Base-by-base conservation (phyloP, 139 green algal species). In the Raphidocelis subcapitata region DNA sequence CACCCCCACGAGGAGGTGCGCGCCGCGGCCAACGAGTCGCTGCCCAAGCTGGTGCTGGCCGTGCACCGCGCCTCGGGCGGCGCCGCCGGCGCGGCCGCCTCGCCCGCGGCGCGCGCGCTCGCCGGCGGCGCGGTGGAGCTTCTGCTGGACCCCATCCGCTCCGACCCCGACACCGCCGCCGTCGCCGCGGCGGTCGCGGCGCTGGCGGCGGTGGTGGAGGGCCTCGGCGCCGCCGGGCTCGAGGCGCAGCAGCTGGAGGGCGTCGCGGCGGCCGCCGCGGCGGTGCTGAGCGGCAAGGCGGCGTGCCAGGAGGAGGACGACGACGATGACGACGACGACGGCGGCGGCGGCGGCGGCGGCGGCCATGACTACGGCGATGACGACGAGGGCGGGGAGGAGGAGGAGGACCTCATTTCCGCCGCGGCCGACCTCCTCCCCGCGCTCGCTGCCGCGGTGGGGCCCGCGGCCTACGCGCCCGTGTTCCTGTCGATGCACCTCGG, bases 1-100 rank as follows among this genome's bases (percentile, higher is more conserved):
- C 88, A 92, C 74, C 88, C 85, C 74, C 88, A 94, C 52, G 87
- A 91, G 37, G 82, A 91, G 47, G 81, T 91, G 28, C 84, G 88
- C 20, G 68, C 60, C 29, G 66, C 66, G 51, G 83, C 83, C 3
- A 81, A 76, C 55, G 72, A 79, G 59, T 73, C 75, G 18, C n/a
- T 87, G 32, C 26, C 57, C 1, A 73, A 77, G 46, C 61, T 86
- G 26, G 62, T 73, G 10, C 20, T 76, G 18, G 71, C 77, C 2
- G 72, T 74, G 31, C 57, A 83, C 67, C 62, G 36, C 1, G 67
- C 52, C 12, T 62, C 60, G 24, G n/a, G 46, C 65, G 65, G 44
- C 16, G 41, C 41, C 46, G 44, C 41, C 41, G 41, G 8, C 41
- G 41, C 8, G 8, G 41, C 41, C 41, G 41, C 8, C 41, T 8